phyloP scores from a whole-genome alignment of 805 yeast genomes.

The Kregervanrija pseudodelftensis region DNA sequence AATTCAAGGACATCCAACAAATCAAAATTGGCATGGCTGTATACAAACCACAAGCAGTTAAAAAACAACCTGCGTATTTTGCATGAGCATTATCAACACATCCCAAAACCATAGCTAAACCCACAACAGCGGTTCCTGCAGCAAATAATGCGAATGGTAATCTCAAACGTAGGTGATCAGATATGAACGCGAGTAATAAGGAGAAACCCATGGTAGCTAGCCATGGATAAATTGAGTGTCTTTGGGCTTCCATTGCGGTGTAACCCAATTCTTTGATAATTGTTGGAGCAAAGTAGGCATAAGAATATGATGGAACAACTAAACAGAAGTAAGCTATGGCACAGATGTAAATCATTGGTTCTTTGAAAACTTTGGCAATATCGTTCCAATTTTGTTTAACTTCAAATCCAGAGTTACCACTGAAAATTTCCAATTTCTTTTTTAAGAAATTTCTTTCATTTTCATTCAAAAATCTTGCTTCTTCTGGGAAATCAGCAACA shows the following conservation, averaged over 20 bases:
- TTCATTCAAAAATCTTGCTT: constrained; percentile 44
- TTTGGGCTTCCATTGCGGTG: constrained; percentile 67
- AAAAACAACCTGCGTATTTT: constrained; percentile 61
- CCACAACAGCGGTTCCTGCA: constrained; percentile 36
- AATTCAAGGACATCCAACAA: constrained; percentile 61
- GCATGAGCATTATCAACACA: constrained; percentile 29
- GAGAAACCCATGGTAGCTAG: constrained; percentile 62
- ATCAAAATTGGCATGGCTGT: constrained; percentile 60
- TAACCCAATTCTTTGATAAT: constrained; percentile 56
- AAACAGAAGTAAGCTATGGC: constrained; percentile 59
- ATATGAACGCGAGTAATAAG: constrained; percentile 49
- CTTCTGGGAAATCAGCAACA: constrained; percentile 69
- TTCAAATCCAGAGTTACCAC: constrained; percentile 44
- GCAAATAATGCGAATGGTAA: constrained; percentile 34
- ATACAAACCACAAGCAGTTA: constrained; percentile 53
- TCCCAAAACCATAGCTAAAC: constrained; percentile 50
- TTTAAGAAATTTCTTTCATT: constrained; percentile 48
- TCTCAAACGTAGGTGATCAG: constrained; percentile 49
- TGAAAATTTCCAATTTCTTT: constrained; percentile 50
- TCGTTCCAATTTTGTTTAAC: constrained; percentile 38
- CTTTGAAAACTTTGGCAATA: constrained; percentile 45
- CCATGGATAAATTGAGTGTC: constrained; percentile 84
- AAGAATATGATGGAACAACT: constrained; percentile 65
- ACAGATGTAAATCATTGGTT: constrained; percentile 49
- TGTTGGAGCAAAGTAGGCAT: constrained; percentile 67